Conservation (phyloP, 2,329 filamentous ascomycete species). For the Neofusicoccum sp. region DNA sequence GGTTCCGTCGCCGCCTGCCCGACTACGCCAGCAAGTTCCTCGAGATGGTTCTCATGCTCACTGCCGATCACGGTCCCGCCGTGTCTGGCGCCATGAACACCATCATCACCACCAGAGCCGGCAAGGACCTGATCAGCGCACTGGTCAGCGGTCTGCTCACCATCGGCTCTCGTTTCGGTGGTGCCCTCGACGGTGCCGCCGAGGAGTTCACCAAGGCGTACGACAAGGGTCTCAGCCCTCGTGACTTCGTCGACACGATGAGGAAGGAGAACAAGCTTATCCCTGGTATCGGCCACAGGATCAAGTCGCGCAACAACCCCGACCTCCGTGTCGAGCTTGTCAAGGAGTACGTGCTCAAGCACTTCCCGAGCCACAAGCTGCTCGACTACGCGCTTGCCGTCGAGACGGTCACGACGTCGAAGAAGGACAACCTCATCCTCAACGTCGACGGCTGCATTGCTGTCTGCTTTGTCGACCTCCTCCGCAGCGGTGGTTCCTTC, state of each 20-base stretch:
- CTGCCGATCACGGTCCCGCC: constrained; percentile 96
- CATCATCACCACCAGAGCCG: constrained; percentile 98
- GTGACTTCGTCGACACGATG: constrained; percentile 99
- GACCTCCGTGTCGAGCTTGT: constrained; percentile 99
- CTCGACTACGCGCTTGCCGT: constrained; percentile 98
- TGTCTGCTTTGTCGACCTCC: constrained; percentile 96
- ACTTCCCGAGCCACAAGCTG: constrained; percentile 97
- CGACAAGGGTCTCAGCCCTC: constrained; percentile 96
- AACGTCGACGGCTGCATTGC: constrained; percentile 98
- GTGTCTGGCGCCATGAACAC: constrained; percentile 99
- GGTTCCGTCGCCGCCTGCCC: constrained; percentile 98
- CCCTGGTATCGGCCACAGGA: constrained; percentile 96
- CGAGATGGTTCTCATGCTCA: constrained; percentile 99
- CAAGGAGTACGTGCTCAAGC: constrained; percentile 97
- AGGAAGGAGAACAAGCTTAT: constrained; percentile 99
- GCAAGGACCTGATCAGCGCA: constrained; percentile 96
- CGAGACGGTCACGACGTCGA: constrained; percentile 96
- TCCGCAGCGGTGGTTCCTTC: constrained; percentile 98
- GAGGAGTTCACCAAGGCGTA: constrained; percentile 98
- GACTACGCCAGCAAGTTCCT: constrained; percentile 97
- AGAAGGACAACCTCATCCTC: constrained; percentile 99
- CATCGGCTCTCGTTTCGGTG: constrained; percentile 97
- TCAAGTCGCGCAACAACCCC: constrained; percentile 99
- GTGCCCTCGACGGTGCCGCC: constrained; percentile 94
- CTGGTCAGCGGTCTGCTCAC: constrained; percentile 96